A percentile compares a stretch with the other conserved stretches of the same genome.
Evolutionary conservation across 768 basidiomycete species (phyloP).

Genomic region (Psilocybe sp.): DNA sequence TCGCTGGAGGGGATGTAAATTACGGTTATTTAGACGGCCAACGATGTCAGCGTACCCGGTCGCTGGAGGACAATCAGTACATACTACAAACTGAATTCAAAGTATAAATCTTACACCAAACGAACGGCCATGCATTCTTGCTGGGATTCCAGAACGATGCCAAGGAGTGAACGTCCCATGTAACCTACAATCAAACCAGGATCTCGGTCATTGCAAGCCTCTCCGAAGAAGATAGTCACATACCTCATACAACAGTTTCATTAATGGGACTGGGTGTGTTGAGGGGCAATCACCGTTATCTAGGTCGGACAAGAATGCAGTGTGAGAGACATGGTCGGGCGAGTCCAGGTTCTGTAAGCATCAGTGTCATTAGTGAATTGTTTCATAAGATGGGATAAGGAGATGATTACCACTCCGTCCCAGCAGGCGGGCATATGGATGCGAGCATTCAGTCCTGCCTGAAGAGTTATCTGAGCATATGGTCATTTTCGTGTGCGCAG

Average conservation of each 20-base stretch:
- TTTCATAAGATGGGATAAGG: neutral
- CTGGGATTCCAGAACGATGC: constrained; percentile 31
- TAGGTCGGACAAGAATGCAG: constrained; percentile 28
- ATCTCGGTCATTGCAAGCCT: neutral
- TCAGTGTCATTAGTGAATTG: neutral
- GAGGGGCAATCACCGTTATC: constrained; percentile 38
- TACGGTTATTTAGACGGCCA: neutral
- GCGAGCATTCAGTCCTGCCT: constrained; percentile 33
- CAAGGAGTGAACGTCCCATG: constrained; percentile 35
- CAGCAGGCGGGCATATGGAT: constrained; percentile 40
- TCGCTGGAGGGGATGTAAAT: constrained; percentile 34
- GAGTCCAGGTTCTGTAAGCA: constrained; percentile 34
- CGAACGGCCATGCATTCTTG: constrained; percentile 37
- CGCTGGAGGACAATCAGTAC: constrained; percentile 17
- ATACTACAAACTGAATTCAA: neutral
- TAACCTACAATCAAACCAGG: constrained; percentile 20
- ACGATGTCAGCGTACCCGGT: constrained; percentile 29
- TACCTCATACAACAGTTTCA: constrained; percentile 39
- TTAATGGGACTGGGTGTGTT: constrained; percentile 33
- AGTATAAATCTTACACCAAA: constrained; percentile 23
- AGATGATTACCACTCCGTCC: constrained; percentile 30
- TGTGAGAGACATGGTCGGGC: constrained; percentile 34
- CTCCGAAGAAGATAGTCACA: neutral
- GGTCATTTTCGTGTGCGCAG: neutral
- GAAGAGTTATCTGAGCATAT: neutral